phyloP scores from a whole-genome alignment of 2,329 filamentous ascomycete species.

The Chaetomium sp. region DNA sequence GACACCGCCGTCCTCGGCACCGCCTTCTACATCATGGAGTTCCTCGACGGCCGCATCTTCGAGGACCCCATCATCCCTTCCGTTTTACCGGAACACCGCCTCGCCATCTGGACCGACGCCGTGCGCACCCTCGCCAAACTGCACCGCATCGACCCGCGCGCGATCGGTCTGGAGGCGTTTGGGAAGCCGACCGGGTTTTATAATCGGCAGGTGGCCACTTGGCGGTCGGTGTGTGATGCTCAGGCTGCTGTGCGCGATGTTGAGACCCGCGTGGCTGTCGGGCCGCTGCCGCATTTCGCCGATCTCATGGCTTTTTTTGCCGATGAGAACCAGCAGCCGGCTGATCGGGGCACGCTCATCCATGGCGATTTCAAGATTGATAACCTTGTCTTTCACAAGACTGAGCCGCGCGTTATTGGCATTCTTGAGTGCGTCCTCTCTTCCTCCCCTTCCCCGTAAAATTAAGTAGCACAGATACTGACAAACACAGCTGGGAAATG shows the following conservation, averaged over 20 bases:
- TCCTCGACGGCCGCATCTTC: conserved; percentile 87
- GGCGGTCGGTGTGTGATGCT: conserved; percentile 67
- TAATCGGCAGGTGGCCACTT: conserved; percentile 76
- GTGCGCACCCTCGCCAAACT: conserved; percentile 77
- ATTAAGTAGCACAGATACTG: background rate
- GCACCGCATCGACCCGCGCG: conserved; percentile 63
- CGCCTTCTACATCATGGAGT: conserved; percentile 96
- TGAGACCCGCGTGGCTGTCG: conserved; percentile 70
- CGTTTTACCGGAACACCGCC: conserved; percentile 61
- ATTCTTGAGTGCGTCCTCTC: conserved; percentile 66
- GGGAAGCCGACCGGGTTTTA: conserved; percentile 76
- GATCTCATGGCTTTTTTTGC: conserved; percentile 75
- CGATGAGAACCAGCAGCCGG: conserved; percentile 61
- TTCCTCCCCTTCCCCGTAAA: background rate
- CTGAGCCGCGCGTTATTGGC: conserved; percentile 79
- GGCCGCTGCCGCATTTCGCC: conserved; percentile 74
- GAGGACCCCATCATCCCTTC: conserved; percentile 78
- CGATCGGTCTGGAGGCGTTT: conserved; percentile 64
- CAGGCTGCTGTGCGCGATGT: conserved; percentile 71
- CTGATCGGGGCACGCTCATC: conserved; percentile 71
- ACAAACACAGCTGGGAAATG: conserved; percentile 79
- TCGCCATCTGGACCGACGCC: conserved; percentile 79
- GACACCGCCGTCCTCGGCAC: conserved; percentile 76
- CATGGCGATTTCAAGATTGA: conserved; percentile 98
- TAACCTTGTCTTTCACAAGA: conserved; percentile 84